phyloP scores from a whole-genome alignment of 2,329 filamentous ascomycete genomes.

The Alternaria solani region DNA sequence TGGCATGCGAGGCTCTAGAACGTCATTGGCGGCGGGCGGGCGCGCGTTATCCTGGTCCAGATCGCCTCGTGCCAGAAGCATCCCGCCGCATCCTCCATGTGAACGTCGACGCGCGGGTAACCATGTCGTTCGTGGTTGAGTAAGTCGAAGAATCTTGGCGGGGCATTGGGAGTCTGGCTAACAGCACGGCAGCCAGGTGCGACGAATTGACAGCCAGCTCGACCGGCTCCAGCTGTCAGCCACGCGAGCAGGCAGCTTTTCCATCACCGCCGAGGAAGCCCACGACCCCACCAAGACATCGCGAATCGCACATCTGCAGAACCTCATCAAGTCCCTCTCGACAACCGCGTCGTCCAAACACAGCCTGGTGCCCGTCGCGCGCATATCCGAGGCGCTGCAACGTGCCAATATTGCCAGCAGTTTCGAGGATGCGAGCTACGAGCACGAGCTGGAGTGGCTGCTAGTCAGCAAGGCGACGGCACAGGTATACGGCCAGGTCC shows the following conservation, averaged over 20 bases:
- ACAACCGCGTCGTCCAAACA: slow-evolving; percentile 70
- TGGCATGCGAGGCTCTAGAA: slow-evolving; percentile 1
- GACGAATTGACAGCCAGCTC: slow-evolving; percentile 65
- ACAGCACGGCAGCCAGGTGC: slow-evolving; percentile 59
- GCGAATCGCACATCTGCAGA: slow-evolving; percentile 67
- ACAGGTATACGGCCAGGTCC: slow-evolving; percentile 84
- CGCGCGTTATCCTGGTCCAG: slow-evolving; percentile 16
- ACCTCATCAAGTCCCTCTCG: slow-evolving; percentile 74
- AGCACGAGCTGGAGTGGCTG: slow-evolving; percentile 87
- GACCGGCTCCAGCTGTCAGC: slow-evolving; percentile 63
- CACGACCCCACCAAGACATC: slow-evolving; percentile 53
- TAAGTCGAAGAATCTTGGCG: slow-evolving; percentile 28
- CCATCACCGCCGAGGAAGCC: slow-evolving; percentile 44
- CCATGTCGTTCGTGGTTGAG: slow-evolving; percentile 55
- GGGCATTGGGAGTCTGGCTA: slow-evolving; percentile 1
- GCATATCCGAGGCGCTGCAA: slow-evolving; percentile 69
- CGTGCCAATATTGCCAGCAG: slow-evolving; percentile 64
- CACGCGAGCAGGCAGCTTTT: slow-evolving; percentile 38
- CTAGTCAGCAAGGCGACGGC: slow-evolving; percentile 88
- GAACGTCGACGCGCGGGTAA: slow-evolving; percentile 33
- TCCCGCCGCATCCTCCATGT: slow-evolving; percentile 10
- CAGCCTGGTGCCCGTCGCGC: slow-evolving; percentile 64
- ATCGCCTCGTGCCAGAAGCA: slow-evolving; percentile 13
- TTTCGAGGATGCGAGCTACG: slow-evolving; percentile 58
- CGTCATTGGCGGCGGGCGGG: slow-evolving; percentile 11